phyloP scores from a whole-genome alignment of 1,284 basidiomycete species.

The Vanrija pseudolonga region DNA sequence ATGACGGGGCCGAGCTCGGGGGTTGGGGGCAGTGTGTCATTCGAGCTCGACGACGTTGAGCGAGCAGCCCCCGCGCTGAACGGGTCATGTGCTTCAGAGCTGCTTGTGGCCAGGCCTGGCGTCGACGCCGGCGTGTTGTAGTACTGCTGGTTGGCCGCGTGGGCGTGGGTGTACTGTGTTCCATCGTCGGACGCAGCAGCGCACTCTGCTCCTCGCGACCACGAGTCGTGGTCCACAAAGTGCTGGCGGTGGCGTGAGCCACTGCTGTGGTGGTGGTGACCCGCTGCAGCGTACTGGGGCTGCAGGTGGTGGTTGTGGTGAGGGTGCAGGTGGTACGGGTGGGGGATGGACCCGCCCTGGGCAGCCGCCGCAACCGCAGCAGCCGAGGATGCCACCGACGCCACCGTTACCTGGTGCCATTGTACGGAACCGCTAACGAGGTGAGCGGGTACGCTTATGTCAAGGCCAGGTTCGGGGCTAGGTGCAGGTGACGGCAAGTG shows the following conservation, averaged over 20 bases:
- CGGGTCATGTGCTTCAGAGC: not conserved
- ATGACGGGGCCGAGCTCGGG: constrained; percentile 1
- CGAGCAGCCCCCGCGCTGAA: not conserved
- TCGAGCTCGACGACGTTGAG: not conserved
- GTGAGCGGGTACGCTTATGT: not conserved
- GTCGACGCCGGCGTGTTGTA: constrained; percentile 3
- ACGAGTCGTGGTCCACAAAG: too few species aligned
- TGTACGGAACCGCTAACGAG: not conserved
- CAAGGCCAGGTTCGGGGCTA: not conserved
- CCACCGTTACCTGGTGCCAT: too few species aligned
- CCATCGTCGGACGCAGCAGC: not conserved
- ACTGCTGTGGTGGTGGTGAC: not conserved
- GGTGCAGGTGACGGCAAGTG: not conserved
- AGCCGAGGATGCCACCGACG: too few species aligned
- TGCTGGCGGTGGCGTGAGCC: not conserved
- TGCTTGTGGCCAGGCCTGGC: constrained; percentile 3
- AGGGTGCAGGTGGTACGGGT: not conserved
- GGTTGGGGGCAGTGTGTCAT: not conserved
- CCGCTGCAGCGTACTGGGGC: not conserved
- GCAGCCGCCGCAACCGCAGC: too few species aligned
- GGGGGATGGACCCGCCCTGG: too few species aligned
- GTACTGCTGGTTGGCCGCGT: too few species aligned
- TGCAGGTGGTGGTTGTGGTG: not conserved
- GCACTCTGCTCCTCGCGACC: too few species aligned
- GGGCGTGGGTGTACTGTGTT: not conserved